Base-by-base conservation (phyloP, 1,139 yeast species). In the Geotrichum histeridarum region DNA sequence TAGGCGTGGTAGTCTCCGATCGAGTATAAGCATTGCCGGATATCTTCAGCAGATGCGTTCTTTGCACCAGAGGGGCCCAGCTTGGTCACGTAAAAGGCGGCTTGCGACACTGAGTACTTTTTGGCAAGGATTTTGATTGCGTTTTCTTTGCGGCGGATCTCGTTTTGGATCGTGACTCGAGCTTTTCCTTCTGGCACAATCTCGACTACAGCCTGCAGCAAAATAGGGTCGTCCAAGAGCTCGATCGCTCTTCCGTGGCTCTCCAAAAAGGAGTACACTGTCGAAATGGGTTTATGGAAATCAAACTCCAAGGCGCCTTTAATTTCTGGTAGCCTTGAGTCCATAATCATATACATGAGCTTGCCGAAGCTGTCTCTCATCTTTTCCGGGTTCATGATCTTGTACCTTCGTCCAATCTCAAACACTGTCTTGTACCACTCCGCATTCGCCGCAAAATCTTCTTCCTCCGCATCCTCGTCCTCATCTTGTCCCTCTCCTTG, bases 301-400 rank as follows among this genome's bases (percentile, higher is more conserved):
- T 84, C 87, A 66, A 85, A 85, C 58, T 82, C 90, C 80, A 84
- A 77, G 50, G 82, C 81, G 15, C 78, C 80, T 59, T 76, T 77
- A 56, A 85, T 79, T 61, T 84, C 88, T 0, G 87, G 85, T 42
- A 83, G 69, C 53, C 86, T 71, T 1, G 91, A 84, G 65, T 84
- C 93, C 90, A 85, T 85, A 46, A 85, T 81, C 85, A 84, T 85
- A 67, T 84, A 84, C 72, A 86, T 82, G 56, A 85, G 71, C 64
- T 84, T 84, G 44, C 93, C 93, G 66, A 81, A 85, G 1, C 82
- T 81, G 61, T 82, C 85, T 56, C 89, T 75, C 86, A 85, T 82
- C 61, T 80, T 76, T 61, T 84, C 89, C 0, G 93, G 93, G 64
- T 84, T 84, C 89, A 84, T 82, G 60, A 85, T 81, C 65, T 84